Conservation (phyloP, 108 stramenopile genomes). For the Skeletonema costatum region DNA sequence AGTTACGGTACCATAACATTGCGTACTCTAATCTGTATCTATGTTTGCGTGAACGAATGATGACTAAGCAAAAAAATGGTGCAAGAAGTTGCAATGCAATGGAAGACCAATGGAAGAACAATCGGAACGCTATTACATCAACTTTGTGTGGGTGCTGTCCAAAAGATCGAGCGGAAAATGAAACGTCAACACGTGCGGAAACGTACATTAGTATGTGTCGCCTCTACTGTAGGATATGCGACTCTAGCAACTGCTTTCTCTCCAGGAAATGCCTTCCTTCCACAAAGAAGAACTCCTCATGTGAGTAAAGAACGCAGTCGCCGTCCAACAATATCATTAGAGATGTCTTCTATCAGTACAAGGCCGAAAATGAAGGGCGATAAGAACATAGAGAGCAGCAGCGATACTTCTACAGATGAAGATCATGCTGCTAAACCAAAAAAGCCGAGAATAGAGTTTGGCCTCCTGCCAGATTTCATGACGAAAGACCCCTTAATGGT, state of each 20-base stretch:
- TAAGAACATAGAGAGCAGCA: neutral
- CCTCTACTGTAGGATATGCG: neutral
- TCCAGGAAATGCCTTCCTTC: neutral
- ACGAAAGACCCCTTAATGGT: conserved; percentile 29
- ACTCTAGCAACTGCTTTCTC: neutral
- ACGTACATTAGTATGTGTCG: neutral
- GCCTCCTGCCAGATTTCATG: conserved; percentile 39
- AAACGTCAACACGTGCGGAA: neutral
- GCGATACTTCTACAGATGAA: neutral
- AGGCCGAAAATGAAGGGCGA: neutral
- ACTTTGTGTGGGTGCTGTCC: neutral
- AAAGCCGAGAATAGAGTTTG: conserved; percentile 9
- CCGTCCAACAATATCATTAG: neutral
- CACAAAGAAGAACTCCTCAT: neutral
- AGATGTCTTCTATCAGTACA: neutral
- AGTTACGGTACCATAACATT: too few relatives aligned
- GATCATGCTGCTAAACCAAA: neutral
- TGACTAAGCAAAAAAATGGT: neutral
- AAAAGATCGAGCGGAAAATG: neutral
- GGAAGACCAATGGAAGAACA: neutral
- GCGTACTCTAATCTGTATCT: too few relatives aligned
- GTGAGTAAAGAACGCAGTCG: neutral
- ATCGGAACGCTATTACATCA: neutral
- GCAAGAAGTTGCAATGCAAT: too few relatives aligned
- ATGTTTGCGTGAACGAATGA: neutral